These are phyloP conservation scores for Gonapodya sp. DNA, from an alignment of 192 early-diverging fungal species.

Conservation along the genomic window DNA sequence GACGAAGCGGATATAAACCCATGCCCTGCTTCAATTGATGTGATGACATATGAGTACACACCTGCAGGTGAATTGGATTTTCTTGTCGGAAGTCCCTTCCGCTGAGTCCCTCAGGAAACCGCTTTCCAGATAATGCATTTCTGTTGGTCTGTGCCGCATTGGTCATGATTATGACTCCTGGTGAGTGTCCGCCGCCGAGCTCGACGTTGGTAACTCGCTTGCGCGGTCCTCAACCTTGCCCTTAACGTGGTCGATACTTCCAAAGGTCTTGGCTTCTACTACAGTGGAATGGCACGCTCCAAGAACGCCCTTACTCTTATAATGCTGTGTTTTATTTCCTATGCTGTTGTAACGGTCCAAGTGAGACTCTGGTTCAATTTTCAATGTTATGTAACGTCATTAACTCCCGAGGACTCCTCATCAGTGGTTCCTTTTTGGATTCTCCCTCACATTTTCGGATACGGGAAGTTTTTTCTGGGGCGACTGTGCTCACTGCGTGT, in stretches of 20 bases:
- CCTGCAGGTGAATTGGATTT: neutral
- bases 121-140: neutral
- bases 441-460: conserved; percentile 75
- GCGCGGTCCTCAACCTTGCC: neutral
- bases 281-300: conserved; percentile 83
- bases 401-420: too few relatives aligned
- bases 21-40: neutral
- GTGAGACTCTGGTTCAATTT: conserved; percentile 17
- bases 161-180: conserved; percentile 93
- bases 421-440: conserved; percentile 86
- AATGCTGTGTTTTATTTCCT: conserved; percentile 67
- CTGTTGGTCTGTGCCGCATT: conserved; percentile 29
- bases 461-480: conserved; percentile 64
- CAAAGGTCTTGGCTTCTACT: conserved; percentile 80
- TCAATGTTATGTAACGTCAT: too few relatives aligned
- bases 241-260: too few relatives aligned
- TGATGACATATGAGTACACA: neutral
- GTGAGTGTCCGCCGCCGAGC: conserved; percentile 17
- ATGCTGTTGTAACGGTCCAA: conserved; percentile 78
- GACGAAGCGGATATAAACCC: neutral
- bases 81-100: neutral
- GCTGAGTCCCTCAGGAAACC: neutral
- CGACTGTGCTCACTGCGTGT: conserved; percentile 60
- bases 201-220: neutral
- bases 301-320: conserved; percentile 89